Base-by-base conservation (phyloP, 257 asterid genomes). In the Solanum arcanum region DNA sequence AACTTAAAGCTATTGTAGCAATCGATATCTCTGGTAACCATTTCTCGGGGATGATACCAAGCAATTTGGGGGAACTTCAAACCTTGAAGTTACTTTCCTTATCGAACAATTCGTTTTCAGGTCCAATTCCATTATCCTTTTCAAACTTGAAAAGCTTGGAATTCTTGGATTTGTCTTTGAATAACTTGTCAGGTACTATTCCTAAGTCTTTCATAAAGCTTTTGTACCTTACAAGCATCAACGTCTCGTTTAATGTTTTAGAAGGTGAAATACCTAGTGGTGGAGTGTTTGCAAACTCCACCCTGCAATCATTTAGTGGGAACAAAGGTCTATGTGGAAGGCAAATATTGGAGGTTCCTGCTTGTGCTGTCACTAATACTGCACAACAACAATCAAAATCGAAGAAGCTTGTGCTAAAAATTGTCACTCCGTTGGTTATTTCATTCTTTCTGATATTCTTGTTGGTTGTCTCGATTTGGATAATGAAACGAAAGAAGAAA, bases 41-140 rank as follows among this genome's bases (percentile, higher is more conserved):
- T 18, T 62, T 92, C 23, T 83, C 88, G 0, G 89, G 93, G 70
- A 64, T 8, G 21, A 89, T 92, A 39, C 92, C 92, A 49, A 81
- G 83, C 46, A 29, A 89, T 41, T 27, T 91, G 11, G 94, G 92
- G n/a, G 88, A 87, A 15, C 90, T 90, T 20, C 42, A 44, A 66
- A 41, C 4, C 23, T 75, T 92, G 84, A 37, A 87, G 80, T 62
- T 81, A 76, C 91, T 92, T 37, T 87, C 83, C 47, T 87, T 92
- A 37, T 90, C 91, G 52, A 76, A 89, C 46, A 90, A 91, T 78
- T 86, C 87, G 9, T 90, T 91, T 2, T 80, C 84, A 35, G 94
- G 94, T 27, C 76, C 89, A 23, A 92, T 92, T 89, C 93, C 94
- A 25, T 18, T 78, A 16, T 85, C 94, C 25, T 80, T 90, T 41